Conservation (phyloP, 768 basidiomycete genomes). For the Ramaria sp. region DNA sequence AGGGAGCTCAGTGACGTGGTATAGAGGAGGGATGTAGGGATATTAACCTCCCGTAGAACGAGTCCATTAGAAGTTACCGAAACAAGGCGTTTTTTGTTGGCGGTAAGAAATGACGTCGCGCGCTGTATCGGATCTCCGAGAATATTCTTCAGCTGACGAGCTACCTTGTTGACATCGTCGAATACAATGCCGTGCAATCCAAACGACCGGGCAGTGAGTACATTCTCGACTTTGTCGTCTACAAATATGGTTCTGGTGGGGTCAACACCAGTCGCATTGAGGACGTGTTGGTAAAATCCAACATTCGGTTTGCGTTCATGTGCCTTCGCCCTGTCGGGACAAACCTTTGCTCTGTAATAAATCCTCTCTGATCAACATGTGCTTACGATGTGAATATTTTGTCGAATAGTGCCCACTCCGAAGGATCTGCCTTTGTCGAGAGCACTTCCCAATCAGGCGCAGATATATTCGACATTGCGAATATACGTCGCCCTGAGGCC, state of each 20-base stretch:
- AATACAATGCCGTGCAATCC: constrained; percentile 48
- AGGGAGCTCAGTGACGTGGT: constrained; percentile 21
- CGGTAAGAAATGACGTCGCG: constrained; percentile 30
- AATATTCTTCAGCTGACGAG: constrained; percentile 35
- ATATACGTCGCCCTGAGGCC: constrained; percentile 37
- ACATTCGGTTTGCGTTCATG: constrained; percentile 52
- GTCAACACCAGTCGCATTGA: constrained; percentile 34
- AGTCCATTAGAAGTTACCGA: too few relatives aligned
- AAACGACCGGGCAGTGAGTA: constrained; percentile 44
- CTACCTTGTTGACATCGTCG: constrained; percentile 29
- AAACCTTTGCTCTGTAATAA: too few relatives aligned
- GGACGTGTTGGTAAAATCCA: constrained; percentile 39
- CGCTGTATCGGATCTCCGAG: constrained; percentile 36
- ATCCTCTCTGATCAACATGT: too few relatives aligned
- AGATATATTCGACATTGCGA: too few relatives aligned
- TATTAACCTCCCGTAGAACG: constrained; percentile 25
- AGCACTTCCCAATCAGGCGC: constrained; percentile 37
- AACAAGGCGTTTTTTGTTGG: constrained; percentile 29
- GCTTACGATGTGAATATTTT: constrained; percentile 37
- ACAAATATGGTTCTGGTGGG: constrained; percentile 42
- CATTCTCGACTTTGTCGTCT: constrained; percentile 51
- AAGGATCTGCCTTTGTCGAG: constrained; percentile 34
- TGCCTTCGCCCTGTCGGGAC: constrained; percentile 25
- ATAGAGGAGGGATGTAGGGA: background rate
- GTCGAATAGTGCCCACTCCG: too few relatives aligned